phyloP scores from a whole-genome alignment of 2,329 filamentous ascomycete species.

The Stylonectria norvegica region DNA sequence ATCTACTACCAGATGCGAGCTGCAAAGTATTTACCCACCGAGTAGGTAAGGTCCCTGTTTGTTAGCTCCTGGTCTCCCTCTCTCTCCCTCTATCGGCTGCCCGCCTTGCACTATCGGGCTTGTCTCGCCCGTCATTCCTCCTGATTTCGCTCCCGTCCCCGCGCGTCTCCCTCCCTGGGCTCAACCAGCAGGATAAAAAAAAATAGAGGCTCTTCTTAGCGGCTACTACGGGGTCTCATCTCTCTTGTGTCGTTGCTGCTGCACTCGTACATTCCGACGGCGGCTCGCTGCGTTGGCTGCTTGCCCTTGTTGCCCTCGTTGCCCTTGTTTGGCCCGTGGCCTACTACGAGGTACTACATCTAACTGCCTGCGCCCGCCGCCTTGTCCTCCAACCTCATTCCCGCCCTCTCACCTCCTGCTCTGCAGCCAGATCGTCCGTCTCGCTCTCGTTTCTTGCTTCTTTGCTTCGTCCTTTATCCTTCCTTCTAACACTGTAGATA shows the following conservation, averaged over 20 bases:
- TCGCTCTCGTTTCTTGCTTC: constrained; percentile 2
- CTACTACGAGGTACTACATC: constrained; percentile 21
- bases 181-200: too few species aligned
- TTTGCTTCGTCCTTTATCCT: not conserved
- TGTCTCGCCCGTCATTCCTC: constrained; percentile 39
- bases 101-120: constrained; percentile 3
- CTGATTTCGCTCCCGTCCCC: too few species aligned
- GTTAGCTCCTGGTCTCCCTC: too few species aligned
- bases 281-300: constrained; percentile 14
- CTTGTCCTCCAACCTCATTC: constrained; percentile 4
- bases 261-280: constrained; percentile 30
- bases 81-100: not conserved
- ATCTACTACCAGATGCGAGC: too few species aligned
- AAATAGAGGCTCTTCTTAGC: too few species aligned
- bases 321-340: constrained; percentile 26
- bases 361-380: constrained; percentile 20
- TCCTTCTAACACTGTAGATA: not conserved
- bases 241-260: too few species aligned
- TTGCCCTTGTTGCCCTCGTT: constrained; percentile 22
- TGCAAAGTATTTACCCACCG: too few species aligned
- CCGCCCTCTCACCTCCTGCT: constrained; percentile 9
- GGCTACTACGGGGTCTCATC: too few species aligned
- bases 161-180: constrained; percentile 15
- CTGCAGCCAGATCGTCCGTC: constrained; percentile 6
- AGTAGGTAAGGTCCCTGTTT: too few species aligned